Base-by-base conservation (phyloP, 1,139 yeast species). In the Sugiyamaella xylanicola region DNA sequence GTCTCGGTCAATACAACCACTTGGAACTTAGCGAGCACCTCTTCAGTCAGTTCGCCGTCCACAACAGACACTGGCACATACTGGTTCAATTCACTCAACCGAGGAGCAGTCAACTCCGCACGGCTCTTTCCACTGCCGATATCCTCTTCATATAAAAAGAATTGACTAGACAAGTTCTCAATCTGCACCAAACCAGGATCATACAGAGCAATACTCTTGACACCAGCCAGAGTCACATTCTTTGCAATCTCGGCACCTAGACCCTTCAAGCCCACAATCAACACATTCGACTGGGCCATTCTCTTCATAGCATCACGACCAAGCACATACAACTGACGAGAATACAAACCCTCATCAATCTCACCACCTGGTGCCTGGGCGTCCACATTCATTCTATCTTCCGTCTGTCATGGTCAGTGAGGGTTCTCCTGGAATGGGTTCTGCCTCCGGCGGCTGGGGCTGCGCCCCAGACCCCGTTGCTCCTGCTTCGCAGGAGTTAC, bases 211-310 rank as follows among this genome's bases (percentile, higher is more conserved):
- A 93, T 77, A 16, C 96, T 86, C 75, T 93, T 95, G 65, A 93
- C 99, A 64, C 99, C 99, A 2, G 99, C 99, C 55, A 93, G 79
- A 0, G 97, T 96, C 56, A 93, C 90, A 73, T 93, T 93, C 74
- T 93, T 95, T 41, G 99, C 97, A 59, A 93, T 91, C 73, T 93
- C 99, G 48, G 89, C 81, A 64, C 99, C 99, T 50, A 93, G 77
- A 39, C 99, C 99, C 68, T 84, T 85, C 60, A 92, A 76, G 2
- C 99, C 99, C 61, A 92, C 83, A 55, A 93, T 79, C 53, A 93
- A 80, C 17, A 93, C 97, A 66, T 87, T 90, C 45, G 98, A 91
- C 63, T 83, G 80, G 68, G 93, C 97, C 97, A 93, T 89, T 72
- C 90, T 88, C 67, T 92, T 78, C 99, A 93, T 93, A 54, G 99